Percentiles rank a stretch among this genome's conserved stretches.
These are phyloP conservation scores for Zymoseptoria brevis DNA, from an alignment of 2,329 filamentous ascomycete species.

Conservation along the genomic window DNA sequence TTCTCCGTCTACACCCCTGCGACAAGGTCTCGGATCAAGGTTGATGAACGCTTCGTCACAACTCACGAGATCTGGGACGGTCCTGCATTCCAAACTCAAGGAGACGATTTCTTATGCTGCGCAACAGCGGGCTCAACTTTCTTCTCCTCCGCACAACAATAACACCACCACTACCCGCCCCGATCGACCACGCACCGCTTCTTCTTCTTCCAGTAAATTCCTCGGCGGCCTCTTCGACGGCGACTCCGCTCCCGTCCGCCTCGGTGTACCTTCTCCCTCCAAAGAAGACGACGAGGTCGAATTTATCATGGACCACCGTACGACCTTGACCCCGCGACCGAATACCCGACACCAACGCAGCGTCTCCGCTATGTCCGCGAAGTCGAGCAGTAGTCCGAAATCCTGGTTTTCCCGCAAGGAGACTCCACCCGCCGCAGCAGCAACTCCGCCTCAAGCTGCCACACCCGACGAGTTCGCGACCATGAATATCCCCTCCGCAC, in stretches of 20 bases:
- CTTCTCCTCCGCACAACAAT: background rate
- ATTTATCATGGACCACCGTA: conserved; percentile 30
- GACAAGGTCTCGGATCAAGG: background rate
- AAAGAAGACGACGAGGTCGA: conserved; percentile 25
- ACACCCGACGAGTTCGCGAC: conserved; percentile 45
- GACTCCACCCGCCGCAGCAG: conserved; percentile 6
- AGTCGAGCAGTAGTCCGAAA: conserved; percentile 8
- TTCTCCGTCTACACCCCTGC: background rate
- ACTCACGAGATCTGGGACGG: background rate
- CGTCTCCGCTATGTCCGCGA: conserved; percentile 4
- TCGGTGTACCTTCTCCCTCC: conserved; percentile 25
- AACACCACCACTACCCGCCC: background rate
- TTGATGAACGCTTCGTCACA: background rate
- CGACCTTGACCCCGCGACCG: conserved; percentile 27
- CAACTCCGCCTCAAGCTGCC: conserved; percentile 3
- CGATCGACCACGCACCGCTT: background rate
- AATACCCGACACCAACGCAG: conserved; percentile 10
- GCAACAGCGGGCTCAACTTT: background rate
- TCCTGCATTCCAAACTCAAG: background rate
- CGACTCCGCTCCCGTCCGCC: conserved; percentile 27
- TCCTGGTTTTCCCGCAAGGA: conserved; percentile 29
- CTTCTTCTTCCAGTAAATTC: conserved; percentile 10
- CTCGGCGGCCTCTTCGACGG: conserved; percentile 29
- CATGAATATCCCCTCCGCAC: conserved; percentile 46
- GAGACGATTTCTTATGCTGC: background rate